Conservation (phyloP, 2,329 filamentous ascomycete species). For the Fusarium zealandicum region DNA sequence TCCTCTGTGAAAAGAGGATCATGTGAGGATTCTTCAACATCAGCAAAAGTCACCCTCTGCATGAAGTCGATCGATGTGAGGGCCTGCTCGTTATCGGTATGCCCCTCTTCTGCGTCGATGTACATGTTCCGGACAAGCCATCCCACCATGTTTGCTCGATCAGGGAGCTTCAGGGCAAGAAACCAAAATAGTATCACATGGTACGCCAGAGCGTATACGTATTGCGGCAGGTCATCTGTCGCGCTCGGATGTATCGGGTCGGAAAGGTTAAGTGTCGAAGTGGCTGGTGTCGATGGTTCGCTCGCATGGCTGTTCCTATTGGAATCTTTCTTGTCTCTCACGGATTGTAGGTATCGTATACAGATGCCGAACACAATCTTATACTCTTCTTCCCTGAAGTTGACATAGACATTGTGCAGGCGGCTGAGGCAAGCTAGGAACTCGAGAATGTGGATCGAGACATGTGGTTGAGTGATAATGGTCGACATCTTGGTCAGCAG, state of each 20-base stretch:
- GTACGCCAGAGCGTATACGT: constrained; percentile 92
- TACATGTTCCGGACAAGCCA: constrained; percentile 93
- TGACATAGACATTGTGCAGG: constrained; percentile 82
- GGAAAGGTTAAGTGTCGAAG: constrained; percentile 20
- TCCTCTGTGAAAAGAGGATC: constrained; percentile 71
- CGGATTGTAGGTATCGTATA: constrained; percentile 90
- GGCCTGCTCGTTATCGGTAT: constrained; percentile 87
- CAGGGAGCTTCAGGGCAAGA: constrained; percentile 82
- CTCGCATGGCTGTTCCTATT: constrained; percentile 55
- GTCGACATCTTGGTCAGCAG: constrained; percentile 94
- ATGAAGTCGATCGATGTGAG: constrained; percentile 95
- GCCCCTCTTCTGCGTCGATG: constrained; percentile 74
- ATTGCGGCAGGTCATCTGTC: constrained; percentile 83
- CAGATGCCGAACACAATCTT: constrained; percentile 95
- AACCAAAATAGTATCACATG: constrained; percentile 99
- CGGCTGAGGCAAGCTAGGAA: constrained; percentile 91
- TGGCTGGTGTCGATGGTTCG: constrained; percentile 49
- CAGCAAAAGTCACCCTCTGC: constrained; percentile 85
- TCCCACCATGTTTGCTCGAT: constrained; percentile 82
- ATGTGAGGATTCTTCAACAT: constrained; percentile 77
- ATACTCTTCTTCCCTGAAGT: constrained; percentile 91
- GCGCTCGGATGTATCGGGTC: constrained; percentile 40
- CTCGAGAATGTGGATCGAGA: constrained; percentile 94
- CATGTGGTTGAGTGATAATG: constrained; percentile 91
- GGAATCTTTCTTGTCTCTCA: constrained; percentile 69